Evolutionary conservation across 345 rosid species (phyloP).

Genomic region (Citrus maxima): DNA sequence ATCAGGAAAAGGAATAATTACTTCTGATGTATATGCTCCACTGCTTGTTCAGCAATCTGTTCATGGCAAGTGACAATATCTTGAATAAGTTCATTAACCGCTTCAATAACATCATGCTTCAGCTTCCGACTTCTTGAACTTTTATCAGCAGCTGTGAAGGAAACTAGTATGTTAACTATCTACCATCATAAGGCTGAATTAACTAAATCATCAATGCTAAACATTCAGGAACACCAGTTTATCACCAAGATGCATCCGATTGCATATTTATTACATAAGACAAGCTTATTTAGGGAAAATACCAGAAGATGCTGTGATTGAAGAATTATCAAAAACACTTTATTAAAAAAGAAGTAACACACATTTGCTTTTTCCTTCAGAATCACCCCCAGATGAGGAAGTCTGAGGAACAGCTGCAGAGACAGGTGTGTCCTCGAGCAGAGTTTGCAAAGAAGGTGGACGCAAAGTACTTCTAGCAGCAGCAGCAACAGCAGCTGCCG

Average conservation of each 20-base stretch:
- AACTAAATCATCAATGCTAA: not conserved
- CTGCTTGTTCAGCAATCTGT: conserved; percentile 98
- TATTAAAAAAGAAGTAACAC: not conserved
- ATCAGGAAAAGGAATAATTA: conserved; percentile 29
- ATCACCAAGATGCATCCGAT: not conserved
- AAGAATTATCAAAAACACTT: conserved; percentile 7
- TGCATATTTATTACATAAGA: not conserved
- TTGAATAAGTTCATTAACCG: conserved; percentile 87
- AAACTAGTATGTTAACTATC: conserved; percentile 23
- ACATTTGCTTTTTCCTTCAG: conserved; percentile 98
- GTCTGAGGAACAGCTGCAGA: conserved; percentile 62
- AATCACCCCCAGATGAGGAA: conserved; percentile 96
- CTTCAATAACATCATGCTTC: conserved; percentile 97
- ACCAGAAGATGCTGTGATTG: not conserved
- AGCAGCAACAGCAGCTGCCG: conserved; percentile 94
- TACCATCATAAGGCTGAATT: not conserved
- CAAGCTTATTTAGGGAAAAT: not conserved
- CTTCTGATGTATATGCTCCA: conserved; percentile 99
- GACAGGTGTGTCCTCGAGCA: conserved; percentile 79
- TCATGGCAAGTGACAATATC: conserved; percentile 92
- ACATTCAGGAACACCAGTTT: not conserved
- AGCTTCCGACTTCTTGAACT: conserved; percentile 80
- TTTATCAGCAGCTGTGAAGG: conserved; percentile 82
- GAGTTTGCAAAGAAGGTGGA: conserved; percentile 89
- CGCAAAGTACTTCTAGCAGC: conserved; percentile 89